These are phyloP conservation scores for Apiospora arundinis DNA, from an alignment of 2,329 filamentous ascomycete genomes.

Conservation along the genomic window DNA sequence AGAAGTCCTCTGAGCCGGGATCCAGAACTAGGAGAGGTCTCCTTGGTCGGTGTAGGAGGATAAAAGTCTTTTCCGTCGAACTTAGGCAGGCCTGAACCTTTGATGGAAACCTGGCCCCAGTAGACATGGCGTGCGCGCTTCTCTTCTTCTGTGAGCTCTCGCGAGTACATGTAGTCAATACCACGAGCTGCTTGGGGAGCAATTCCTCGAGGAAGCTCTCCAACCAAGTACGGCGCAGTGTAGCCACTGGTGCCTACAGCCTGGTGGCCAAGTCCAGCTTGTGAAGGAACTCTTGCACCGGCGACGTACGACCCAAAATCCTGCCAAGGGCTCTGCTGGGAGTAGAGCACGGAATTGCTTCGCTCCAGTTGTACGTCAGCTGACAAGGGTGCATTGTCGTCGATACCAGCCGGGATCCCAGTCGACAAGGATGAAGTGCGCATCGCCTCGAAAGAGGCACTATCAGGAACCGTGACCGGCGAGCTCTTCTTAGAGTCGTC, in stretches of 20 bases:
- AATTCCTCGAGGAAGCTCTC: slow-evolving; percentile 53
- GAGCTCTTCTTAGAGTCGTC: slow-evolving; percentile 46
- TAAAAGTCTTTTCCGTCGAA: slow-evolving; percentile 72
- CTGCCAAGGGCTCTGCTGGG: slow-evolving; percentile 20
- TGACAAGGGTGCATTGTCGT: slow-evolving; percentile 22
- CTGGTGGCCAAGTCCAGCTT: background rate
- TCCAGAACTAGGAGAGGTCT: background rate
- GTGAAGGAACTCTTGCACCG: slow-evolving; percentile 1
- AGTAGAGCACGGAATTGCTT: background rate
- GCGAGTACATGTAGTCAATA: slow-evolving; percentile 60
- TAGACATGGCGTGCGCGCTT: slow-evolving; percentile 64
- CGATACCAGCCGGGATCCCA: slow-evolving; percentile 22
- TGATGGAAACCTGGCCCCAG: slow-evolving; percentile 62
- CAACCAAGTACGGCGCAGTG: slow-evolving; percentile 60
- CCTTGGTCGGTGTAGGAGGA: slow-evolving; percentile 59
- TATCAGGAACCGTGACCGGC: slow-evolving; percentile 53
- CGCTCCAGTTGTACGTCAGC: slow-evolving; percentile 8
- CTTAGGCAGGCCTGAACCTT: slow-evolving; percentile 62
- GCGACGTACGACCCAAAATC: slow-evolving; percentile 8
- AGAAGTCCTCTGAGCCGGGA: slow-evolving; percentile 1
- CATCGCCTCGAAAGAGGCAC: slow-evolving; percentile 23
- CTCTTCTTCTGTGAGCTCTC: slow-evolving; percentile 65
- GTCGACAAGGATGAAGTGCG: slow-evolving; percentile 19
- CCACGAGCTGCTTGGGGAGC: slow-evolving; percentile 48
- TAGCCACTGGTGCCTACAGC: slow-evolving; percentile 18